Evolutionary conservation across 2,329 filamentous ascomycete species (phyloP).

Genomic region (Ambrosiella beaveri): DNA sequence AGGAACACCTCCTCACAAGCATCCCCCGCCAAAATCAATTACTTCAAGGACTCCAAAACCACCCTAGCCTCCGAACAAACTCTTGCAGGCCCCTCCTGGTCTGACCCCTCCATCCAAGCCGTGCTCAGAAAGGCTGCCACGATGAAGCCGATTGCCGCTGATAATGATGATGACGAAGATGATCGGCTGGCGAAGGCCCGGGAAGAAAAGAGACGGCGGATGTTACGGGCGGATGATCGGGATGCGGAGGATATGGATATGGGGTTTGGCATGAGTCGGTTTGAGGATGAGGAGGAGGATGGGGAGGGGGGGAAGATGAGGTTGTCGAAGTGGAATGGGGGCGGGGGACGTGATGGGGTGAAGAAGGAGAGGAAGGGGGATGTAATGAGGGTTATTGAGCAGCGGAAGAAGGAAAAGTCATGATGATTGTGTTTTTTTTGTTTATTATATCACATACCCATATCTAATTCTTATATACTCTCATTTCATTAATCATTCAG

Average conservation of each 20-base stretch:
- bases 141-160: slow-evolving; percentile 31
- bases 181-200: slow-evolving; percentile 34
- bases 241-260: slow-evolving; percentile 87
- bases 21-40: slow-evolving; percentile 30
- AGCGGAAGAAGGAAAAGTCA: slow-evolving; percentile 18
- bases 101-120: slow-evolving; percentile 63
- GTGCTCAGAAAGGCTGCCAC: slow-evolving; percentile 71
- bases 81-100: slow-evolving; percentile 37
- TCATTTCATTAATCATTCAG: background rate
- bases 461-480: background rate
- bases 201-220: slow-evolving; percentile 52
- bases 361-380: slow-evolving; percentile 49
- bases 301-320: slow-evolving; percentile 41
- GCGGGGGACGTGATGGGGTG: slow-evolving; percentile 22
- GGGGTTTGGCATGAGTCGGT: slow-evolving; percentile 77
- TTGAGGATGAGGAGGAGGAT: slow-evolving; percentile 72
- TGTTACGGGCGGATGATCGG: slow-evolving; percentile 56
- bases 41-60: slow-evolving; percentile 43
- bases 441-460: background rate
- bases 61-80: slow-evolving; percentile 35
- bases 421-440: background rate
- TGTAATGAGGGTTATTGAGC: slow-evolving; percentile 63
- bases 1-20: slow-evolving; percentile 21
- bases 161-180: slow-evolving; percentile 20
- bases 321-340: slow-evolving; percentile 44